These are phyloP conservation scores for Ascoidea rubescens DNA, from an alignment of 805 yeast genomes.

Conservation along the genomic window DNA sequence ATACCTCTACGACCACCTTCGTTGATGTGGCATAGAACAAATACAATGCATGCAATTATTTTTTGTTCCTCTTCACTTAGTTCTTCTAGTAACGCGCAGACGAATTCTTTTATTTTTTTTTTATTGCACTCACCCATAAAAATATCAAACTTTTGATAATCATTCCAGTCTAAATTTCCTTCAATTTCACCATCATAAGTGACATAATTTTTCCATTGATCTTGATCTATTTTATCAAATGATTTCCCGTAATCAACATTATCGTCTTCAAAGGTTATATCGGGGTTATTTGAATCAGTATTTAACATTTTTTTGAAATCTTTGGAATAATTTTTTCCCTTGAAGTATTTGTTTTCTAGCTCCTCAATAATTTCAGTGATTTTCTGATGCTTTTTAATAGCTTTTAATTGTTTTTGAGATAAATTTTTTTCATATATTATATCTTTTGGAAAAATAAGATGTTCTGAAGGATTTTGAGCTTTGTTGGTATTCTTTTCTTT, in stretches of 20 bases:
- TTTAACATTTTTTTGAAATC: background rate
- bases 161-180: slow-evolving; percentile 4
- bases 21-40: slow-evolving; percentile 3
- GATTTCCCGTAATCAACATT: background rate
- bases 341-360: background rate
- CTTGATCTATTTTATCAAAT: background rate
- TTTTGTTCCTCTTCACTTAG: background rate
- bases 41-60: slow-evolving; percentile 1
- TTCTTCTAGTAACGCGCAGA: background rate
- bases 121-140: slow-evolving; percentile 5
- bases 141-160: slow-evolving; percentile 2
- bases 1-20: slow-evolving; percentile 6
- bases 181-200: slow-evolving; percentile 7
- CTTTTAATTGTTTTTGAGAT: background rate
- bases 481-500: no score
- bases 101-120: slow-evolving; percentile 2
- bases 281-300: background rate
- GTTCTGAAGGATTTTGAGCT: no score
- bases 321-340: background rate
- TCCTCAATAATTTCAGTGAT: background rate
- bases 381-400: no score
- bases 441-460: no score
- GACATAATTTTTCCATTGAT: slow-evolving; percentile 4
- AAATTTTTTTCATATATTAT: no score
- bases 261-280: background rate